phyloP scores from a whole-genome alignment of 768 basidiomycete species.

The Tylopilus balloui region DNA sequence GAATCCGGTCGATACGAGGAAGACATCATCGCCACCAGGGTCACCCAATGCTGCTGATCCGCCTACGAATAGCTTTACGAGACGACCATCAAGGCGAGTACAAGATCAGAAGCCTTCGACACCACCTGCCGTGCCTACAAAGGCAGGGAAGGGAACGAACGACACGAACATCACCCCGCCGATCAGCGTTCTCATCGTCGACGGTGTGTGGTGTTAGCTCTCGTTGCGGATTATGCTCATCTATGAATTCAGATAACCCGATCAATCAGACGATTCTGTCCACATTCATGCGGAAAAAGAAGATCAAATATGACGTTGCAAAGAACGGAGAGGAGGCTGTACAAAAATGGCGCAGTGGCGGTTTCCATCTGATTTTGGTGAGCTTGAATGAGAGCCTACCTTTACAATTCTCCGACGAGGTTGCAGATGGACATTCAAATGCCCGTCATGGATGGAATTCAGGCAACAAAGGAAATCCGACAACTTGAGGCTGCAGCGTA shows the following conservation, averaged over 20 bases:
- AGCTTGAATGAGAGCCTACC: slow-evolving; percentile 27
- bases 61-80: slow-evolving; percentile 21
- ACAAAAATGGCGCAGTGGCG: slow-evolving; percentile 88
- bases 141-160: slow-evolving; percentile 46
- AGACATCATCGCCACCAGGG: slow-evolving; percentile 32
- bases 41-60: slow-evolving; percentile 28
- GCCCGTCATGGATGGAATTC: slow-evolving; percentile 98
- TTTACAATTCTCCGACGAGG: slow-evolving; percentile 10
- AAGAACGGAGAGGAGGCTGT: slow-evolving; percentile 96
- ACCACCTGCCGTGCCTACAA: slow-evolving; percentile 32
- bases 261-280: slow-evolving; percentile 97
- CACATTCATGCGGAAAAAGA: slow-evolving; percentile 96
- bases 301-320: slow-evolving; percentile 91
- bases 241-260: slow-evolving; percentile 73
- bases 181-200: slow-evolving; percentile 96
- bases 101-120: slow-evolving; percentile 27
- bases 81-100: slow-evolving; percentile 32
- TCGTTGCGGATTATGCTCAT: slow-evolving; percentile 11
- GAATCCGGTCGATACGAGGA: slow-evolving; percentile 28
- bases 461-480: slow-evolving; percentile 94
- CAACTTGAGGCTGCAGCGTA: slow-evolving; percentile 73
- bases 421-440: slow-evolving; percentile 98
- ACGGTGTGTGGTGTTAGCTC: slow-evolving; percentile 55
- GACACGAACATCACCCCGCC: slow-evolving; percentile 86
- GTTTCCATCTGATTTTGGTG: slow-evolving; percentile 93